Evolutionary conservation across 345 rosid species (phyloP), one percentile per base, ranked within the genome.

Genomic region (Citrus mangshanensis): DNA sequence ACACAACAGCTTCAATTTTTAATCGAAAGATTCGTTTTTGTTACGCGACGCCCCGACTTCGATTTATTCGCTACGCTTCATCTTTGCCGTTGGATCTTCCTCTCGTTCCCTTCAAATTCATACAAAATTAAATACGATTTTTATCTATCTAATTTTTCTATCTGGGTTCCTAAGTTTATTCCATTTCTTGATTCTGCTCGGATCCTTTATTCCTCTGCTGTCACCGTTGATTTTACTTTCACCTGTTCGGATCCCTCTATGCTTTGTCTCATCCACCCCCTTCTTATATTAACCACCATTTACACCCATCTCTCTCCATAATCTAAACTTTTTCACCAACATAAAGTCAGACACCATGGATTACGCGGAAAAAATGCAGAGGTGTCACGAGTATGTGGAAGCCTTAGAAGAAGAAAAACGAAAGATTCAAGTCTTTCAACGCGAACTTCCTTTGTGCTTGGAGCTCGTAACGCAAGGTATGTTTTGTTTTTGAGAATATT

Each of bases 391-490:
- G 73, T 89, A 94, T 79, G 86, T 94, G 32, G 88, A 91, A 27
- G 94, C 93, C 24, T 84, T 96, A 14, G 93, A 94, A 82, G 98
- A 91, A 81, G 99, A 96, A 88, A 84, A 87, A 72, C 90, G 93
- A 35, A 96, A 96, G 88, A 93, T 96, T 82, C 93, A 88, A 71
- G 98, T 96, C 56, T 96, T 96, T 77, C 90, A 91, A 70, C 94
- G 98, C 30, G 98, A 96, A 81, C 98, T 96, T 82, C 99, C 99
- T 74, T 86, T 96, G 78, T 96, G 97, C 81, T 81, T 94, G 62
- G 93, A 96, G 78, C 98, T 96, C 73, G 99, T 96, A 32, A 89
- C 91, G 24, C 95, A 89, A 89, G 98, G 99, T 93, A 81, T 38
- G 54, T 40, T 59, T 37, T 78, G 25, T 18, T 19, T 62, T 73